These are phyloP conservation scores for Aspergillus baeticus DNA, from an alignment of 495 filamentous ascomycete species.

Conservation along the genomic window DNA sequence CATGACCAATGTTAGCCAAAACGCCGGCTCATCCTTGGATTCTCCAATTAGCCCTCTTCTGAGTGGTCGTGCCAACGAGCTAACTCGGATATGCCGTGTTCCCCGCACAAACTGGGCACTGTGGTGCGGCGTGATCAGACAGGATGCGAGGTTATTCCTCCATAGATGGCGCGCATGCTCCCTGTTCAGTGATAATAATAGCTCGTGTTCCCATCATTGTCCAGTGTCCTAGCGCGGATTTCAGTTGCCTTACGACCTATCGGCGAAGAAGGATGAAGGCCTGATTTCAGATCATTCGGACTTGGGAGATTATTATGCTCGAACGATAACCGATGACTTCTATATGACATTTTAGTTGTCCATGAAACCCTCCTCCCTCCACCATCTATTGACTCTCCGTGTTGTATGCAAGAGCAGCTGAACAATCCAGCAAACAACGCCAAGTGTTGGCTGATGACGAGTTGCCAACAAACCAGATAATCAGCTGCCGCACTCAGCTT, in stretches of 20 bases:
- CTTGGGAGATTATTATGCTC: too few relatives aligned
- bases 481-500: background rate
- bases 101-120: slow-evolving; percentile 14
- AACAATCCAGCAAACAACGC: background rate
- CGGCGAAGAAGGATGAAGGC: too few relatives aligned
- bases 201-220: background rate
- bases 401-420: background rate
- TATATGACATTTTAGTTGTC: background rate
- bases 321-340: background rate
- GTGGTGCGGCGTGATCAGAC: slow-evolving; percentile 9
- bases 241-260: background rate
- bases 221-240: background rate
- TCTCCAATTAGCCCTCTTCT: background rate
- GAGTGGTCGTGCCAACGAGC: background rate
- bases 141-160: background rate
- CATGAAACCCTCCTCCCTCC: too few relatives aligned
- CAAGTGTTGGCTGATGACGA: slow-evolving; percentile 2
- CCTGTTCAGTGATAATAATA: too few relatives aligned
- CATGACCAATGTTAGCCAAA: background rate
- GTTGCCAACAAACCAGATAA: background rate
- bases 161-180: background rate
- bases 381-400: too few relatives aligned
- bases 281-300: too few relatives aligned
- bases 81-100: slow-evolving; percentile 11
- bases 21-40: slow-evolving; percentile 5